A percentile compares a stretch with the other conserved stretches of the same genome.
phyloP scores from a whole-genome alignment of 805 yeast genomes.

The Saturnispora galanensis region DNA sequence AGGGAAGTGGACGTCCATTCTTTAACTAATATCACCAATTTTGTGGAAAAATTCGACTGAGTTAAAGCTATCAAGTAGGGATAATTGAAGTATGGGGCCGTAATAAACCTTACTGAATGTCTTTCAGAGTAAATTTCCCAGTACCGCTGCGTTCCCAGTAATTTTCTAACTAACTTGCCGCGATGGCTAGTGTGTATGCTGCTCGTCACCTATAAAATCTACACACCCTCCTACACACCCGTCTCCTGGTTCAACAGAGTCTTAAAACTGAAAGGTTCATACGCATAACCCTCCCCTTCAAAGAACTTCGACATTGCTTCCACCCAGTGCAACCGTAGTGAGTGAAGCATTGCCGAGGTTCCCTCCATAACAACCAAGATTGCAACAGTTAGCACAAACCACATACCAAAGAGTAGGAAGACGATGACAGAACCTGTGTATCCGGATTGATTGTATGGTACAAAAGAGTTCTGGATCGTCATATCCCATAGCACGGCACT shows the following conservation, averaged over 20 bases:
- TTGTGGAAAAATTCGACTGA: no score
- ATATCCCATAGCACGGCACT: slow-evolving; percentile 67
- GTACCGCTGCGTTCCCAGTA: no score
- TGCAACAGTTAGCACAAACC: slow-evolving; percentile 63
- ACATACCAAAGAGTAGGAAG: slow-evolving; percentile 56
- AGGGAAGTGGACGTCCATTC: no score
- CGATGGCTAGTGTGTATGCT: no score
- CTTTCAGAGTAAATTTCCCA: no score
- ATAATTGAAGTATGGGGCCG: no score
- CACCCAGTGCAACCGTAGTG: slow-evolving; percentile 72
- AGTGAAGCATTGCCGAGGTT: slow-evolving; percentile 76
- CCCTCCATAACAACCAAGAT: slow-evolving; percentile 74
- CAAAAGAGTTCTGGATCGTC: slow-evolving; percentile 58
- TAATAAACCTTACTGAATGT: no score
- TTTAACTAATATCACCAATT: no score
- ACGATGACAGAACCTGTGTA: slow-evolving; percentile 46
- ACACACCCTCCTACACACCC: no score
- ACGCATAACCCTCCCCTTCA: slow-evolving; percentile 65
- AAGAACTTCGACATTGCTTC: slow-evolving; percentile 75
- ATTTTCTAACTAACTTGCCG: no score
- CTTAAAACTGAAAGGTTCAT: slow-evolving; percentile 50
- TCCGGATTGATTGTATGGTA: slow-evolving; percentile 37
- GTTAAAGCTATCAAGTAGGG: no score
- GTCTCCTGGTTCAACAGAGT: not conserved
- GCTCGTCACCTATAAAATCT: no score